These are phyloP conservation scores for Cornus florida DNA, from an alignment of 148 eudicot species.

Conservation along the genomic window DNA sequence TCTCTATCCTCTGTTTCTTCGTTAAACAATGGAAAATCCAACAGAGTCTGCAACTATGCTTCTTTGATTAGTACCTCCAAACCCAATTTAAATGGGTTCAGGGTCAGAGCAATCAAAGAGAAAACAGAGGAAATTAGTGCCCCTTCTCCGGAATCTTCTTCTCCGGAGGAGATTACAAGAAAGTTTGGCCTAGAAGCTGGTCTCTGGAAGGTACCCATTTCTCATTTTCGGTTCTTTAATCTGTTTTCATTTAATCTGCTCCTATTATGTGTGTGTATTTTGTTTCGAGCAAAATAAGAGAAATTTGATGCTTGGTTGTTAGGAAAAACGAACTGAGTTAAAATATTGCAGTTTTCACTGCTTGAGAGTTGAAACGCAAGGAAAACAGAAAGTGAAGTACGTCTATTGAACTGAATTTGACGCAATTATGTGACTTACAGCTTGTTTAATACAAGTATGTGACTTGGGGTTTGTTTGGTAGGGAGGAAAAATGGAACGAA, in stretches of 20 bases:
- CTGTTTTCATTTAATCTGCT: not conserved
- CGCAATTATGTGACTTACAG: not conserved
- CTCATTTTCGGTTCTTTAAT: not conserved
- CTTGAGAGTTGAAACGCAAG: not conserved
- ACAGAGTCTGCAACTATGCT: not conserved
- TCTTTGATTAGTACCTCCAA: not conserved
- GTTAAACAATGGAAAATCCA: constrained; percentile 1
- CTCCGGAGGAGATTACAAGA: constrained; percentile 71
- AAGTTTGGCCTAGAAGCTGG: constrained; percentile 97
- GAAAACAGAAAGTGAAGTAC: too few relatives aligned
- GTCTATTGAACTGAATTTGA: too few relatives aligned
- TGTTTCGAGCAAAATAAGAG: not conserved
- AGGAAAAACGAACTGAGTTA: not conserved
- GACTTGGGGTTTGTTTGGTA: not conserved
- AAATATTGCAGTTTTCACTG: not conserved
- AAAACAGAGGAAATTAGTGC: constrained; percentile 45
- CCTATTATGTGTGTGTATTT: not conserved
- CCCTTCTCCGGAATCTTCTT: constrained; percentile 31
- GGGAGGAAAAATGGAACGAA: not conserved
- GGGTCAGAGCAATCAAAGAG: constrained; percentile 61
- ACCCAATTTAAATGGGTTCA: constrained; percentile 15
- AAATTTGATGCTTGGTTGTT: not conserved
- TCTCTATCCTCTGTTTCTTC: constrained; percentile 12
- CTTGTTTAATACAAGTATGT: not conserved
- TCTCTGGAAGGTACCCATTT: constrained; percentile 69